A percentile compares a stretch with the other conserved stretches of the same genome.
phyloP scores from a whole-genome alignment of 495 filamentous ascomycete genomes.

The Aspergillus saccharolyticus region DNA sequence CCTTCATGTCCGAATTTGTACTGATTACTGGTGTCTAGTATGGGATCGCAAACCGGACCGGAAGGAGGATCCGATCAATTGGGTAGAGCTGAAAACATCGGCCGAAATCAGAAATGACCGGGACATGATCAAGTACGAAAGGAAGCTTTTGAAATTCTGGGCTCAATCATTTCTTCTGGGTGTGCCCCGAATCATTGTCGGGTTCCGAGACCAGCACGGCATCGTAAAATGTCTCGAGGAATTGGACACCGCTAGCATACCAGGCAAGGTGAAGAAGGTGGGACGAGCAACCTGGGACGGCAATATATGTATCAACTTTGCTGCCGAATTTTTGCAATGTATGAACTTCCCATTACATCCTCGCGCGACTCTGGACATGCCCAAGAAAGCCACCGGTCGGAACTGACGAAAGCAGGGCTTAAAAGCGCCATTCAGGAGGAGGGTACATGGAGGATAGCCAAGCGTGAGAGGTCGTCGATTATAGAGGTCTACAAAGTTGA shows the following conservation, averaged over 20 bases:
- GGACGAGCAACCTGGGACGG: constrained; percentile 75
- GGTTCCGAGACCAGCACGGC: constrained; percentile 72
- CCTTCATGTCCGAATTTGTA: not conserved
- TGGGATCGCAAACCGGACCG: constrained; percentile 74
- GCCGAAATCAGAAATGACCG: constrained; percentile 60
- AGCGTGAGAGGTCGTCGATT: constrained; percentile 44
- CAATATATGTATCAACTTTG: constrained; percentile 86
- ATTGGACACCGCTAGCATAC: constrained; percentile 71
- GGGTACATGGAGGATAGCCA: constrained; percentile 78
- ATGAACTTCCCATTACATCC: constrained; percentile 11
- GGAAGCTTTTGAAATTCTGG: constrained; percentile 93
- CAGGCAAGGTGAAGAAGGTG: constrained; percentile 59
- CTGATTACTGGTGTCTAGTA: constrained; percentile 41
- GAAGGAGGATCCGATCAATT: constrained; percentile 66
- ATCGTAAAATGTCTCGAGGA: constrained; percentile 67
- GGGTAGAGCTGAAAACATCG: constrained; percentile 92
- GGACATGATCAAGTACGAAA: constrained; percentile 71
- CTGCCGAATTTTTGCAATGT: constrained; percentile 72
- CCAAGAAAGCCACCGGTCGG: not conserved
- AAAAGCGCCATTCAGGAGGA: constrained; percentile 60
- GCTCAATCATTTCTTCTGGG: constrained; percentile 92
- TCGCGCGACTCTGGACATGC: not conserved
- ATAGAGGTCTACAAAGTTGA: constrained; percentile 72
- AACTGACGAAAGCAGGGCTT: constrained; percentile 46
- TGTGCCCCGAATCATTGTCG: constrained; percentile 86